Conservation (phyloP, 495 filamentous ascomycete genomes). For the Thozetella sp. region DNA sequence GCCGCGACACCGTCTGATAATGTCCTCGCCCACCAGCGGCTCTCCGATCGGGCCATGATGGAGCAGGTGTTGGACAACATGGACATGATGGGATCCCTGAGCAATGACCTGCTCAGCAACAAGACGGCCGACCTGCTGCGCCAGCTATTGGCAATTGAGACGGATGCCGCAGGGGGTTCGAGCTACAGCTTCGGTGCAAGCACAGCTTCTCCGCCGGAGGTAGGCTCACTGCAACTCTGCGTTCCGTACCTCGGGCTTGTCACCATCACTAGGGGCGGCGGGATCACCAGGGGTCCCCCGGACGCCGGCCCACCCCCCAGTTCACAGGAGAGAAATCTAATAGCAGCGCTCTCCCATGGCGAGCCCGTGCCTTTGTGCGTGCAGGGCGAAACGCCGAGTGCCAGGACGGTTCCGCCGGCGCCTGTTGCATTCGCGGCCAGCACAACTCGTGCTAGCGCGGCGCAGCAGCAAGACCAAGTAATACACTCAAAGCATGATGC, state of each 20-base stretch:
- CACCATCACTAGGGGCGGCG: conserved; percentile 15
- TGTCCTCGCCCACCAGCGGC: conserved; percentile 33
- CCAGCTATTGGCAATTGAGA: conserved; percentile 33
- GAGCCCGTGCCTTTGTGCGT: no score
- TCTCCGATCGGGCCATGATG: conserved; percentile 40
- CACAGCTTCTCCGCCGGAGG: conserved; percentile 14
- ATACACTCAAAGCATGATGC: no score
- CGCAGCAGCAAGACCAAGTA: no score
- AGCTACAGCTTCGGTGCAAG: conserved; percentile 15
- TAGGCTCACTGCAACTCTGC: conserved; percentile 18
- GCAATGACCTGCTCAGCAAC: conserved; percentile 28
- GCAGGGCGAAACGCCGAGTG: no score
- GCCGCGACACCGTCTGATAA: conserved; percentile 1
- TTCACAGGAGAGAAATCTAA: not conserved
- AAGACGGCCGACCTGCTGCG: conserved; percentile 29
- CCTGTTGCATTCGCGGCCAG: no score
- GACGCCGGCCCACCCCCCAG: not conserved
- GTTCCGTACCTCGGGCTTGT: conserved; percentile 36
- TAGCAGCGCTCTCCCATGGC: no score
- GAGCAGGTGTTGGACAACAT: conserved; percentile 38
- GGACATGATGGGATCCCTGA: conserved; percentile 26
- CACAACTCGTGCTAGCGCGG: no score
- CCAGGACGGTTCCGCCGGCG: no score
- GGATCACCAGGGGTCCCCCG: not conserved
- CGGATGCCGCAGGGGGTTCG: conserved; percentile 20